phyloP scores from a whole-genome alignment of 2,329 filamentous ascomycete species.

The Penicillium occitanis region DNA sequence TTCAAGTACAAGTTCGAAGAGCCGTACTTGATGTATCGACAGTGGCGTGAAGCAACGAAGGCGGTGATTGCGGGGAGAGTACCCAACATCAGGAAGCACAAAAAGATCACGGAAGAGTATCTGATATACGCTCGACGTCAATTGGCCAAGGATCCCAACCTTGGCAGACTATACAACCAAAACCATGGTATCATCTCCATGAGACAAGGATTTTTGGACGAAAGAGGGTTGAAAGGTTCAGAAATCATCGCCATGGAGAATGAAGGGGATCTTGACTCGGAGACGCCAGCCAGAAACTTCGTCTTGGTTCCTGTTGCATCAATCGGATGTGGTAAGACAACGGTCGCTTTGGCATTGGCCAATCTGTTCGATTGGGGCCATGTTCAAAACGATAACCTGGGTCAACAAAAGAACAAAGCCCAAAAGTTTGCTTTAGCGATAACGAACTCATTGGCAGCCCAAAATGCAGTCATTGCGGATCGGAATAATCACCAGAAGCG shows the following conservation, averaged over 20 bases:
- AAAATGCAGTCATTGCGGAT: conserved; percentile 80
- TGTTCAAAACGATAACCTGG: conserved; percentile 95
- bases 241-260: conserved; percentile 77
- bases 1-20: conserved; percentile 99
- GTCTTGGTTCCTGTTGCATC: conserved; percentile 90
- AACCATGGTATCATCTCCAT: conserved; percentile 96
- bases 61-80: conserved; percentile 72
- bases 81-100: conserved; percentile 81
- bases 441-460: conserved; percentile 61
- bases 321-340: conserved; percentile 96
- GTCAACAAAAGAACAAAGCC: conserved; percentile 70
- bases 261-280: conserved; percentile 34
- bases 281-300: conserved; percentile 63
- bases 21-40: conserved; percentile 96
- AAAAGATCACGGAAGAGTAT: conserved; percentile 87
- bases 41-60: conserved; percentile 98
- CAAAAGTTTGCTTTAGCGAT: conserved; percentile 74
- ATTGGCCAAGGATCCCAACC: conserved; percentile 64
- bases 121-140: conserved; percentile 74
- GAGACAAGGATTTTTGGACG: conserved; percentile 80
- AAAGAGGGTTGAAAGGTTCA: conserved; percentile 79
- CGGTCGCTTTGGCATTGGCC: conserved; percentile 74
- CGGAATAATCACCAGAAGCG: conserved; percentile 89
- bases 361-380: conserved; percentile 90
- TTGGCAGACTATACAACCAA: conserved; percentile 71